These are phyloP conservation scores for Trichophyton equinum DNA, from an alignment of 2,329 filamentous ascomycete genomes.

Conservation along the genomic window DNA sequence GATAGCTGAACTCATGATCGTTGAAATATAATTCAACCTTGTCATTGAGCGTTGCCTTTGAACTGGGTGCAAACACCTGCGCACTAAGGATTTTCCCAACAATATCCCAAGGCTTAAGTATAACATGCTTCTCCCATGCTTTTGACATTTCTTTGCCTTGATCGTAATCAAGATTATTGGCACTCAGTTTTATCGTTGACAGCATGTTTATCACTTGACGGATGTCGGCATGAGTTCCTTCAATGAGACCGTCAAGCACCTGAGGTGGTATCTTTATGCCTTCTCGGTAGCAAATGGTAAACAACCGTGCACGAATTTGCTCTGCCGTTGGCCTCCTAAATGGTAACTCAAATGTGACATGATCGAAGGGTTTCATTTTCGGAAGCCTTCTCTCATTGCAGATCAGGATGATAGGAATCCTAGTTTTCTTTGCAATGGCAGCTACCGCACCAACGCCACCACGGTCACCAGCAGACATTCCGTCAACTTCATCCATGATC, in stretches of 20 bases:
- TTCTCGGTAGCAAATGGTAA: conserved; percentile 89
- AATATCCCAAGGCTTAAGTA: conserved; percentile 97
- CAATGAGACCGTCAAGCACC: conserved; percentile 85
- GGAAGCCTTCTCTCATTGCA: conserved; percentile 87
- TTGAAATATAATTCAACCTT: conserved; percentile 99
- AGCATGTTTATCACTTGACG: conserved; percentile 99
- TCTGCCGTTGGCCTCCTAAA: conserved; percentile 86
- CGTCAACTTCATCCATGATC: conserved; percentile 98
- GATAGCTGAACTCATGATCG: conserved; percentile 90
- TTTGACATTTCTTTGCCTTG: conserved; percentile 90
- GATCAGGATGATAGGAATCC: conserved; percentile 89
- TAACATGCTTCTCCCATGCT: conserved; percentile 94
- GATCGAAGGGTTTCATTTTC: conserved; percentile 98
- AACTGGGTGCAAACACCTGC: conserved; percentile 70
- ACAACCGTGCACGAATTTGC: conserved; percentile 80
- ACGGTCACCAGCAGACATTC: conserved; percentile 94
- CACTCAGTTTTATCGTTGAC: conserved; percentile 81
- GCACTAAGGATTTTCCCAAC: conserved; percentile 81
- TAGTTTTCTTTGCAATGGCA: conserved; percentile 87
- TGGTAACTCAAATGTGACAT: conserved; percentile 66
- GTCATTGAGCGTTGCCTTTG: conserved; percentile 81
- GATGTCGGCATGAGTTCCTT: conserved; percentile 91
- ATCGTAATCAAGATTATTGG: conserved; percentile 65
- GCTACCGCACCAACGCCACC: conserved; percentile 91
- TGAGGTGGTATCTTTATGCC: conserved; percentile 69